These are phyloP conservation scores for Linum trigynum DNA, from an alignment of 345 rosid genomes.

Conservation along the genomic window DNA sequence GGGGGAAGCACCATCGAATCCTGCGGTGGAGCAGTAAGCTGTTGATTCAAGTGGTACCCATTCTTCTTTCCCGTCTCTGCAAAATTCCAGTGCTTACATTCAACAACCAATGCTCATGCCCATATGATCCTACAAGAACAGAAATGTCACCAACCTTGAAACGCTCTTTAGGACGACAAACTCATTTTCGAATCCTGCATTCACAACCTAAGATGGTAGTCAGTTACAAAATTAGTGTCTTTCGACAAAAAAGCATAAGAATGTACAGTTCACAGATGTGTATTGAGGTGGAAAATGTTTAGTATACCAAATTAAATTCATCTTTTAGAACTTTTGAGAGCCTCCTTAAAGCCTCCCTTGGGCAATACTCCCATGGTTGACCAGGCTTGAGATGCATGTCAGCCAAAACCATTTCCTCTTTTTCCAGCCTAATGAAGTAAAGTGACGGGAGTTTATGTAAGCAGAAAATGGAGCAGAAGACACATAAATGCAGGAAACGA, in stretches of 20 bases:
- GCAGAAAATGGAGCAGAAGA: neutral
- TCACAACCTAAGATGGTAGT: conserved; percentile 46
- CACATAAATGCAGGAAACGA: neutral
- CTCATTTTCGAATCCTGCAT: conserved; percentile 97
- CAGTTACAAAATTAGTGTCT: conserved; percentile 2
- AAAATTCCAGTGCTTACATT: conserved; percentile 10
- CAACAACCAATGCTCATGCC: conserved; percentile 4
- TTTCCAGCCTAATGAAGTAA: conserved; percentile 37
- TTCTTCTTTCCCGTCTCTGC: conserved; percentile 76
- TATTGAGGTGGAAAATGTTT: conserved; percentile 2
- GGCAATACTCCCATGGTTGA: conserved; percentile 92
- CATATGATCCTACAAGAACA: neutral
- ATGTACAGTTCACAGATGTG: neutral
- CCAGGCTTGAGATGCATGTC: conserved; percentile 83
- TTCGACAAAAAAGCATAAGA: neutral
- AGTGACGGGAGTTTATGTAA: conserved; percentile 9
- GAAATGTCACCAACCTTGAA: conserved; percentile 32
- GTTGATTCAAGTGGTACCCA: conserved; percentile 69
- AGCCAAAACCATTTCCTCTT: conserved; percentile 89
- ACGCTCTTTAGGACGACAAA: conserved; percentile 69
- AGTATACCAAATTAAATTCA: conserved; percentile 69
- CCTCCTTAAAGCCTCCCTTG: conserved; percentile 74
- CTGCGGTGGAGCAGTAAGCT: conserved; percentile 70
- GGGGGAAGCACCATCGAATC: conserved; percentile 54
- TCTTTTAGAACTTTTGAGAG: conserved; percentile 59